phyloP scores from a whole-genome alignment of 179 eudicot genomes.

The Carnegiea gigantea region DNA sequence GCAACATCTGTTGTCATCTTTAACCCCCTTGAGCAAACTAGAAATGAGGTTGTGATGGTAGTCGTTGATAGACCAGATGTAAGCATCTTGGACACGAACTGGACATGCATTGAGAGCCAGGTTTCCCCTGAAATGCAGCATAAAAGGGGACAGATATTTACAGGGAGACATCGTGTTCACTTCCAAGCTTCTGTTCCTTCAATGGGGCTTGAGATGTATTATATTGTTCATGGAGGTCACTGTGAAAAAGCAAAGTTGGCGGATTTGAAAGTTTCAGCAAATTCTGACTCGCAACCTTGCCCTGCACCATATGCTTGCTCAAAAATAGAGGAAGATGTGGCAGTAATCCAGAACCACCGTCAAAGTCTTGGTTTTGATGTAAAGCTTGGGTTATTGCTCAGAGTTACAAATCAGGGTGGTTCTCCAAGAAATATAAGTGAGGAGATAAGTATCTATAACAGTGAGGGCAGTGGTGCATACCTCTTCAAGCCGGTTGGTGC shows the following conservation, averaged over 20 bases:
- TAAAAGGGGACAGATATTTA: slow-evolving; percentile 51
- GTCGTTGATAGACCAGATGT: slow-evolving; percentile 79
- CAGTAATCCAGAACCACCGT: slow-evolving; percentile 54
- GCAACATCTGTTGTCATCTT: slow-evolving; percentile 78
- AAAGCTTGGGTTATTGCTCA: slow-evolving; percentile 63
- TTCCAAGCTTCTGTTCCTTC: slow-evolving; percentile 90
- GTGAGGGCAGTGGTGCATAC: slow-evolving; percentile 79
- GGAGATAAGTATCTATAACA: slow-evolving; percentile 85
- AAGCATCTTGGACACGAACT: slow-evolving; percentile 80
- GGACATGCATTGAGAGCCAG: slow-evolving; percentile 96
- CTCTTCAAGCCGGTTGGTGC: slow-evolving; percentile 84
- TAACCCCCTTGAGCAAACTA: slow-evolving; percentile 86
- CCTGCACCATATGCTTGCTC: slow-evolving; percentile 75
- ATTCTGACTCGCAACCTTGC: slow-evolving; percentile 50
- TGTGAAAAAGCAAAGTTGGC: slow-evolving; percentile 79
- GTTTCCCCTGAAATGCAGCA: slow-evolving; percentile 91
- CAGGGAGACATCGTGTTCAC: slow-evolving; percentile 87
- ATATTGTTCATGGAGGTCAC: slow-evolving; percentile 75
- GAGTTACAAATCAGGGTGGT: slow-evolving; percentile 54
- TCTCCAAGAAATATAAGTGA: slow-evolving; percentile 50
- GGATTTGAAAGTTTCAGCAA: slow-evolving; percentile 46
- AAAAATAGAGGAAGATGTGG: slow-evolving; percentile 53
- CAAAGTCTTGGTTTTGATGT: slow-evolving; percentile 62
- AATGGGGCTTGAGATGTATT: slow-evolving; percentile 83
- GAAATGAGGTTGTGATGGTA: slow-evolving; percentile 88